phyloP scores from a whole-genome alignment of 345 rosid genomes.

The Eucalyptus rudis region DNA sequence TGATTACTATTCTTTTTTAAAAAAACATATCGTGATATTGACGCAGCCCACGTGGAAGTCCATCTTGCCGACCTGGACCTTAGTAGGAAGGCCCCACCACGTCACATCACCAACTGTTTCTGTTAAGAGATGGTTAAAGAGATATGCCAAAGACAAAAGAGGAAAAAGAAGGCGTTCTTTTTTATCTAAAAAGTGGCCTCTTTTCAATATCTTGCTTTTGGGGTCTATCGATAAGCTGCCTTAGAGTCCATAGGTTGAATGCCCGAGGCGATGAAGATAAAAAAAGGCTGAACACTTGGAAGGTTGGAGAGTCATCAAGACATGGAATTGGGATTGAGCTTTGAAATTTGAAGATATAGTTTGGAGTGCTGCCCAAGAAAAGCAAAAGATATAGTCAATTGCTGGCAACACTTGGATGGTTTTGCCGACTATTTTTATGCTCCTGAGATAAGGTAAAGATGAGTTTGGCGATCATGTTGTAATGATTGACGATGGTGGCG shows the following conservation, averaged over 20 bases:
- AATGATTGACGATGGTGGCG: background rate
- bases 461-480: background rate
- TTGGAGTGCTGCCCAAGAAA: background rate
- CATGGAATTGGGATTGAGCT: background rate
- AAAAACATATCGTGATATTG: background rate
- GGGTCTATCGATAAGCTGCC: background rate
- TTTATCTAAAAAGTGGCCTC: background rate
- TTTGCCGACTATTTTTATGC: background rate
- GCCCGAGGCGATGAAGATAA: background rate
- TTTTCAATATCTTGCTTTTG: background rate
- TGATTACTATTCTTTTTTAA: background rate
- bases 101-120: constrained; percentile 4
- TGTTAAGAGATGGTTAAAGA: constrained; percentile 1
- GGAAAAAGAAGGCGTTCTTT: background rate
- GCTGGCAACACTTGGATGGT: background rate
- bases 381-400: background rate
- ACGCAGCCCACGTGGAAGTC: background rate
- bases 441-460: background rate
- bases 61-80: background rate
- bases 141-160: background rate
- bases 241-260: background rate
- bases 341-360: background rate
- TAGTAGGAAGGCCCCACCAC: background rate
- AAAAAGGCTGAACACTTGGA: background rate
- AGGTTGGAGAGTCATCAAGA: background rate